Conservation (phyloP, 345 rosid species). For the Excoecaria agallocha region DNA sequence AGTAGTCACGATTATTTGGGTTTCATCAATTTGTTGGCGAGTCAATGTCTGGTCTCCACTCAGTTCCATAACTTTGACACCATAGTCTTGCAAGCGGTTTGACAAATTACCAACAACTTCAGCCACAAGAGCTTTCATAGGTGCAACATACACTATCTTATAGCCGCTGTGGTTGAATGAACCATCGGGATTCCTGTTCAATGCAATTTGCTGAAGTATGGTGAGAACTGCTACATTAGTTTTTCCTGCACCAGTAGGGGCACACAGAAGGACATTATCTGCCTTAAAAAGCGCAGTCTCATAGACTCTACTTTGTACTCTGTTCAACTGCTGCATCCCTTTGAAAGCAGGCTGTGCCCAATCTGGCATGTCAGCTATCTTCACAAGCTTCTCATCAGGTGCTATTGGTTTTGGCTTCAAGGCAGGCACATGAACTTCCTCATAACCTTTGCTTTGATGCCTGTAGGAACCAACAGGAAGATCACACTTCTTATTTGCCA, state of each 20-base stretch:
- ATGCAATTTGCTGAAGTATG: conserved; percentile 86
- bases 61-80: conserved; percentile 76
- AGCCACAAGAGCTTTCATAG: conserved; percentile 99
- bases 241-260: conserved; percentile 98
- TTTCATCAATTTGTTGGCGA: conserved; percentile 92
- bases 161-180: conserved; percentile 65
- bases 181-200: conserved; percentile 61
- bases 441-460: conserved; percentile 67
- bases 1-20: conserved; percentile 94
- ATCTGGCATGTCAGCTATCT: conserved; percentile 75
- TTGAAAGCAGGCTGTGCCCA: conserved; percentile 97
- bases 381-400: conserved; percentile 66
- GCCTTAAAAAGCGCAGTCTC: conserved; percentile 73
- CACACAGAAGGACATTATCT: conserved; percentile 86
- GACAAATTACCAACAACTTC: conserved; percentile 93
- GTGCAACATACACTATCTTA: conserved; percentile 96
- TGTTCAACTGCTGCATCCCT: conserved; percentile 87
- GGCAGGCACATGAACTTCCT: conserved; percentile 93
- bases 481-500: conserved; percentile 85
- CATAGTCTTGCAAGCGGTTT: conserved; percentile 66
- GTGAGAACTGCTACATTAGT: conserved; percentile 96
- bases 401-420: conserved; percentile 58
- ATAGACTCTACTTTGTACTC: conserved; percentile 90
- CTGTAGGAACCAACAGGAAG: conserved; percentile 77
- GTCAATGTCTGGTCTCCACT: conserved; percentile 94